Conservation (phyloP, 2,329 filamentous ascomycete species). For the Penicillium oxalicum region DNA sequence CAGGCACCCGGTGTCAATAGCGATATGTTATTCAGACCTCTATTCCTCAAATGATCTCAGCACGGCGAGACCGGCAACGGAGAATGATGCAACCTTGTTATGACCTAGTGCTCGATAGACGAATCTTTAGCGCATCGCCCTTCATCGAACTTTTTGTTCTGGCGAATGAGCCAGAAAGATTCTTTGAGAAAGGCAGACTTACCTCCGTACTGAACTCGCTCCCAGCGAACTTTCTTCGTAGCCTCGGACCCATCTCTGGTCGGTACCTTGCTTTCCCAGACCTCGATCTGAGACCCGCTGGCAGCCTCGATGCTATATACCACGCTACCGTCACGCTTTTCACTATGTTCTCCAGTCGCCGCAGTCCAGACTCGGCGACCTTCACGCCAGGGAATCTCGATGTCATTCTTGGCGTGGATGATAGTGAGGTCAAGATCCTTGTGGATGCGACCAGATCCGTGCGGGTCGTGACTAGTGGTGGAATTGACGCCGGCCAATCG, state of each 20-base stretch:
- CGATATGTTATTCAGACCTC: not conserved
- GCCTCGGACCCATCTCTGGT: slow-evolving; percentile 11
- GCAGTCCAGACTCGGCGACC: slow-evolving; percentile 37
- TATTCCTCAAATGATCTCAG: slow-evolving; percentile 34
- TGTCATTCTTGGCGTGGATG: slow-evolving; percentile 74
- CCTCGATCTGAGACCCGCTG: slow-evolving; percentile 29
- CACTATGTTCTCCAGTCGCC: slow-evolving; percentile 27
- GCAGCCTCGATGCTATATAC: slow-evolving; percentile 25
- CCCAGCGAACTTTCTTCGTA: slow-evolving; percentile 40
- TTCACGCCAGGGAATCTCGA: slow-evolving; percentile 67
- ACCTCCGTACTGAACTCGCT: slow-evolving; percentile 41
- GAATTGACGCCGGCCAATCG: slow-evolving; percentile 32
- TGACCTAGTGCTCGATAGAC: slow-evolving; percentile 27
- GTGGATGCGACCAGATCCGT: slow-evolving; percentile 49
- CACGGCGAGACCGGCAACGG: slow-evolving; percentile 33
- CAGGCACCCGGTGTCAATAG: no score
- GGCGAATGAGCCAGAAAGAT: not conserved
- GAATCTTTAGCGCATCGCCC: not conserved
- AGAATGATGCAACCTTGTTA: slow-evolving; percentile 38
- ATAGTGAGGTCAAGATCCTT: slow-evolving; percentile 59
- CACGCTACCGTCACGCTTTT: slow-evolving; percentile 24
- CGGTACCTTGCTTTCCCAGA: slow-evolving; percentile 32
- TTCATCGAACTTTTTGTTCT: no score
- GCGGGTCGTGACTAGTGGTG: slow-evolving; percentile 33
- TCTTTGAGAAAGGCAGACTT: slow-evolving; percentile 14